Evolutionary conservation across 495 filamentous ascomycete species (phyloP), one percentile per base, ranked within the genome.

Genomic region (Podospora comata): DNA sequence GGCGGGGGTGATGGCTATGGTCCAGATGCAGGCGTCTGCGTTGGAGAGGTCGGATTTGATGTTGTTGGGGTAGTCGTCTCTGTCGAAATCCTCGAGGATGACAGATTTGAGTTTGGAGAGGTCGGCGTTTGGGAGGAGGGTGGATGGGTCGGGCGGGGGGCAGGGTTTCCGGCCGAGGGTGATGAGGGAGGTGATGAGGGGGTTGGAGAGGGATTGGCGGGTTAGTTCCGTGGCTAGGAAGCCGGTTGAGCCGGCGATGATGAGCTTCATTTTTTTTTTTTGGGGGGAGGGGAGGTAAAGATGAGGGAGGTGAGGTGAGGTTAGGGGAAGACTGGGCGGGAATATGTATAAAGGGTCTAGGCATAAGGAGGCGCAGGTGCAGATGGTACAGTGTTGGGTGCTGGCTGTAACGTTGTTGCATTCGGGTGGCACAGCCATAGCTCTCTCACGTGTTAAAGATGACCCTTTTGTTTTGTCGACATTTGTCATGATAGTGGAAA

Each of bases 1-100:
- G 13, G 68, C 65, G 0, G 82, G 83, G 6, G 78, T 84, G 5
- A 83, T 66, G 3, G 79, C 80, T 4, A 87, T 78, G 26, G 77
- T 78, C 84, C 84, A 88, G 44, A 87, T 85, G 69, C 84, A 86
- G 0, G 81, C 83, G 67, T 85, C 82, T 1, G 83, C 85, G 9
- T 73, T 79, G 2, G 75, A 68, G 7, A 86, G 65, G 62, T 85
- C 74, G 9, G 74, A 56, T 48, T 76, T 80, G 4, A 82, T 77
- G 13, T 71, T 60, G 2, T 82, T 79, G 2, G 79, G 66, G 64
- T 85, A 86, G 32, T 75, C 74, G 26, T 66, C 73, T 3, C 9
- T 9, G 30, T 69, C 77, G 66, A 82, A 86, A 71, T 83, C 76
- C 2, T 77, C 70, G 66, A 75, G 62, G 0, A 82, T 57, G n/a